phyloP scores from a whole-genome alignment of 1,284 basidiomycete species.

The Quambalaria eucalypti region DNA sequence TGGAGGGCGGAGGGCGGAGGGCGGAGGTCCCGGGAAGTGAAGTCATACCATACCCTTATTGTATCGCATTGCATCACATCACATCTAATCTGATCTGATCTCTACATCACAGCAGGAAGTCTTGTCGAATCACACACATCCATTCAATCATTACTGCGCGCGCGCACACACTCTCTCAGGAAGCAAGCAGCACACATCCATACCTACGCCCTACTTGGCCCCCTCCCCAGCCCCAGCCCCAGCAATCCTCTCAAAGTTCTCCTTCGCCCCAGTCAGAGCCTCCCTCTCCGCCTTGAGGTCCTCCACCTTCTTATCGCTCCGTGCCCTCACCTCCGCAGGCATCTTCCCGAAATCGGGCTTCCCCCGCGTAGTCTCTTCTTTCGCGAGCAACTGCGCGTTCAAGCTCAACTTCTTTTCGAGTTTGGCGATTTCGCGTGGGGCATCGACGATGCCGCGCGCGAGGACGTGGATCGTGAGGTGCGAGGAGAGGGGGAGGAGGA shows the following conservation, averaged over 20 bases:
- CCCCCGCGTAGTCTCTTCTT: slow-evolving; percentile 23
- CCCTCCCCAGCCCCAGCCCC: too few relatives aligned
- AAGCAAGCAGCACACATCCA: too few relatives aligned
- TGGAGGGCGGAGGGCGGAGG: too few relatives aligned
- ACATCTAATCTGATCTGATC: too few relatives aligned
- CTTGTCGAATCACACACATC: too few relatives aligned
- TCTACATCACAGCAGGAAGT: too few relatives aligned
- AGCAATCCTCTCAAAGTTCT: slow-evolving; percentile 35
- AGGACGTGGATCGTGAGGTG: slow-evolving; percentile 32
- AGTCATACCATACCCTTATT: too few relatives aligned
- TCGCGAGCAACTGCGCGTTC: slow-evolving; percentile 25
- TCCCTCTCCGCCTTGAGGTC: slow-evolving; percentile 26
- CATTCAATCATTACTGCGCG: too few relatives aligned
- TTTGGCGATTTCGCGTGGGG: slow-evolving; percentile 38
- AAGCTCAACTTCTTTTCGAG: slow-evolving; percentile 42
- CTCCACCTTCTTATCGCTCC: slow-evolving; percentile 28
- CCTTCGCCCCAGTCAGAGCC: slow-evolving; percentile 29
- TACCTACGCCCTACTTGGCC: too few relatives aligned
- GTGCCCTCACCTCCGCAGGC: slow-evolving; percentile 34
- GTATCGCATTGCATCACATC: too few relatives aligned
- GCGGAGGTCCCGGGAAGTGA: too few relatives aligned
- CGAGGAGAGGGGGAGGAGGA: slow-evolving; percentile 56
- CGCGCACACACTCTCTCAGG: too few relatives aligned
- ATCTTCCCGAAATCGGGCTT: slow-evolving; percentile 36
- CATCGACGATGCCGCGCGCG: slow-evolving; percentile 36